phyloP scores from a whole-genome alignment of 306 rosid genomes.

The Herpetospermum pedunculosum region DNA sequence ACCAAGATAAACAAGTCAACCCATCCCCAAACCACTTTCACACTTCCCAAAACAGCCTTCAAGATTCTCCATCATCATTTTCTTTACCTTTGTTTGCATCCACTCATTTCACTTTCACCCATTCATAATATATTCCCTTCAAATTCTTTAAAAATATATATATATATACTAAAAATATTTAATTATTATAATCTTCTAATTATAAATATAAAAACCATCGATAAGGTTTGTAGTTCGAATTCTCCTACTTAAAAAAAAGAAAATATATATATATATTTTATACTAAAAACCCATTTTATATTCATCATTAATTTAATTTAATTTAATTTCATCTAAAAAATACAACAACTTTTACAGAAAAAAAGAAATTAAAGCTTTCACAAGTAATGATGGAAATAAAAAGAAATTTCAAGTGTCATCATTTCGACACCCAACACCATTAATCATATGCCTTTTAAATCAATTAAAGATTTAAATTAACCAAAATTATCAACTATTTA shows the following conservation, averaged over 20 bases:
- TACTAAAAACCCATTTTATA: too few relatives aligned
- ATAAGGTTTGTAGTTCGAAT: too few relatives aligned
- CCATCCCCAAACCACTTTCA: background rate
- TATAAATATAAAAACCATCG: too few relatives aligned
- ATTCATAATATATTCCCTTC: background rate
- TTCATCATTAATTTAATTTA: too few relatives aligned
- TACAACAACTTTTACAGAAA: background rate
- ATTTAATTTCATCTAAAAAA: too few relatives aligned
- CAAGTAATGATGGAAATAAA: background rate
- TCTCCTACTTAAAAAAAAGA: too few relatives aligned
- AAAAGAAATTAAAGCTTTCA: background rate
- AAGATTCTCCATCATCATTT: background rate
- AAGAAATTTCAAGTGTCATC: background rate
- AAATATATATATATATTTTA: too few relatives aligned
- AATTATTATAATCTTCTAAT: too few relatives aligned
- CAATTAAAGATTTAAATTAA: background rate
- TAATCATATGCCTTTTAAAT: background rate
- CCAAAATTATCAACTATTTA: background rate
- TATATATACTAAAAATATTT: too few relatives aligned
- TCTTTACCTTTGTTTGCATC: background rate
- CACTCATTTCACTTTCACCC: conserved; percentile 5
- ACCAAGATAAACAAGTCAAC: background rate
- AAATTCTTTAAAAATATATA: too few relatives aligned
- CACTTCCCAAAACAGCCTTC: conserved; percentile 4
- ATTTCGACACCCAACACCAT: background rate